These are phyloP conservation scores for Amanita pseudoporphyria DNA, from an alignment of 768 basidiomycete species.

Conservation along the genomic window DNA sequence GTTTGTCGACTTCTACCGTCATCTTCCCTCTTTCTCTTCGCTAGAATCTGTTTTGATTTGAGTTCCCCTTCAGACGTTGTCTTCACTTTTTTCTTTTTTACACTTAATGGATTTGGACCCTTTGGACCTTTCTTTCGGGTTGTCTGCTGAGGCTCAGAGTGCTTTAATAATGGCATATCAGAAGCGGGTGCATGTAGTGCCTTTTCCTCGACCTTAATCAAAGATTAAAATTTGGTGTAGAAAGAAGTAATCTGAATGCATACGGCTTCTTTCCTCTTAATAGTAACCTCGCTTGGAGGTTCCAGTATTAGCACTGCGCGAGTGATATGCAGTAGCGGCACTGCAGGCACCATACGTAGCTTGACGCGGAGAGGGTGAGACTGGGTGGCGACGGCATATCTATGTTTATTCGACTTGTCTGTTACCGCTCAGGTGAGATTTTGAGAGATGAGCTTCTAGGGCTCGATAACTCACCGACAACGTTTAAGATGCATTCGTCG, in stretches of 20 bases:
- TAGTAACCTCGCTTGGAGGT: constrained; percentile 74
- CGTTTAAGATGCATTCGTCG: constrained; percentile 71
- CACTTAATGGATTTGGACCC: constrained; percentile 85
- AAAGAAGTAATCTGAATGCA: constrained; percentile 13
- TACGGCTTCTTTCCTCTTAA: constrained; percentile 56
- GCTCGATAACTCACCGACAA: constrained; percentile 54
- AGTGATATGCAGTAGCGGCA: constrained; percentile 87
- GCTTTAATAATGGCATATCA: constrained; percentile 35
- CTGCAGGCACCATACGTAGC: constrained; percentile 69
- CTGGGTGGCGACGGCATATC: constrained; percentile 86
- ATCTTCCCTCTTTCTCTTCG: constrained; percentile 14
- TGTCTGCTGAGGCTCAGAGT: constrained; percentile 25
- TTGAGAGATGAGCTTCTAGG: not conserved
- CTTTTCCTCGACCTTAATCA: constrained; percentile 50
- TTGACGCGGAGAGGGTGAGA: constrained; percentile 59
- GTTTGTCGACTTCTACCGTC: constrained; percentile 11
- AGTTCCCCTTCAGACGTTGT: constrained; percentile 32
- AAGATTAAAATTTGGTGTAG: not conserved
- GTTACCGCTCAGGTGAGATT: not conserved
- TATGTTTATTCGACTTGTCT: constrained; percentile 85
- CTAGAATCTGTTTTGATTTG: constrained; percentile 21
- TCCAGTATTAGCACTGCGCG: constrained; percentile 90
- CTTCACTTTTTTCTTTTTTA: constrained; percentile 61
- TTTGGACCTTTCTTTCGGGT: constrained; percentile 59
- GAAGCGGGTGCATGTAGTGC: constrained; percentile 40